Percentiles rank a stretch among this genome's conserved stretches.
Evolutionary conservation across 2,329 filamentous ascomycete species (phyloP).

Genomic region (Penicillium sp.): DNA sequence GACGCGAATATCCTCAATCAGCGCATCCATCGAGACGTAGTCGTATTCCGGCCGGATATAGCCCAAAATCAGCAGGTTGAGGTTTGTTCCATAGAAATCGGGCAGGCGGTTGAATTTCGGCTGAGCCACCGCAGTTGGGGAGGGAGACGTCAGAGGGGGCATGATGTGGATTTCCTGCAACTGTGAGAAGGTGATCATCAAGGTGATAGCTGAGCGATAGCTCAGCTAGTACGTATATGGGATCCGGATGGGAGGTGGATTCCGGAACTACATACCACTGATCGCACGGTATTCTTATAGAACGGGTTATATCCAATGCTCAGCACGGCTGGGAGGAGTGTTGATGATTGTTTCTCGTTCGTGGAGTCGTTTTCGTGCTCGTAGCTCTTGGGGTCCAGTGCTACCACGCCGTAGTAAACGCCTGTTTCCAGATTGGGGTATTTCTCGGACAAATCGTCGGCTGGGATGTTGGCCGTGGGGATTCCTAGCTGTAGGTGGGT

Average conservation of each 20-base stretch:
- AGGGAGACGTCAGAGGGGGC: constrained; percentile 60
- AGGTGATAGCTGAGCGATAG: no score
- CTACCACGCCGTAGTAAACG: constrained; percentile 91
- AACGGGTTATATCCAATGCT: constrained; percentile 96
- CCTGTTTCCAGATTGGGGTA: constrained; percentile 65
- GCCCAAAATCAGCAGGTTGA: constrained; percentile 78
- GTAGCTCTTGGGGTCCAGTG: constrained; percentile 55
- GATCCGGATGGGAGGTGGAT: background rate
- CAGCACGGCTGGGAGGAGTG: constrained; percentile 83
- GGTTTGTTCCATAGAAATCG: constrained; percentile 82
- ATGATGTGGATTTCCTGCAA: constrained; percentile 78
- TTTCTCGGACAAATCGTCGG: constrained; percentile 61
- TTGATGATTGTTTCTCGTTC: constrained; percentile 18
- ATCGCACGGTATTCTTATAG: constrained; percentile 86
- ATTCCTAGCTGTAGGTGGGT: constrained; percentile 71
- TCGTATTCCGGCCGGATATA: constrained; percentile 88
- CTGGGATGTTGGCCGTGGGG: constrained; percentile 84
- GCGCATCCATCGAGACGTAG: constrained; percentile 77
- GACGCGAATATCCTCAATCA: constrained; percentile 82
- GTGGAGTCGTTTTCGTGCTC: constrained; percentile 20
- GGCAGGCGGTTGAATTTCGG: constrained; percentile 43
- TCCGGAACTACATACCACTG: constrained; percentile 53
- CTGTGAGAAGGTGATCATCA: background rate
- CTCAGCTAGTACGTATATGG: background rate
- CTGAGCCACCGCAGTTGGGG: constrained; percentile 31